Evolutionary conservation across 176 grass and related monocot species (phyloP).

Genomic region (Zoysia pacifica): DNA sequence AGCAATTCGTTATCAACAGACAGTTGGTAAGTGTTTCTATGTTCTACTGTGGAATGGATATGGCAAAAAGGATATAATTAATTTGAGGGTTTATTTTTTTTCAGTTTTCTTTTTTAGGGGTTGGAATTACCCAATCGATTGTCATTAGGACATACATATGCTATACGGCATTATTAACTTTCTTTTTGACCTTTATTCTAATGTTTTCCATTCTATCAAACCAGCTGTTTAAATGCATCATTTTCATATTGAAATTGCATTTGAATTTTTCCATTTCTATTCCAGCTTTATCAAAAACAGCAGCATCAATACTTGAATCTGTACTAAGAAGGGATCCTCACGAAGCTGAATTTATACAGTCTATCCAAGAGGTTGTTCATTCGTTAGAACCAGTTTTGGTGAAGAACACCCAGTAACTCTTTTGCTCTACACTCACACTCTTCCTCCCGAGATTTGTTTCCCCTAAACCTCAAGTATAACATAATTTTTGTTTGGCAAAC

Average conservation of each 20-base stretch:
- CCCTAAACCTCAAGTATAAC: constrained; percentile 33
- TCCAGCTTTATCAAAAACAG: constrained; percentile 93
- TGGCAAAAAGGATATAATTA: constrained; percentile 15
- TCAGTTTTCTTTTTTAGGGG: not conserved
- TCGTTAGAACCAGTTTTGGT: constrained; percentile 89
- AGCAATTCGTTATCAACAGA: not conserved
- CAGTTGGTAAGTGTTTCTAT: constrained; percentile 14
- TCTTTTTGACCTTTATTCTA: not conserved
- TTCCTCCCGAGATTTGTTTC: not conserved
- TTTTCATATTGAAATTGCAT: constrained; percentile 29
- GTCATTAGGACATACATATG: not conserved
- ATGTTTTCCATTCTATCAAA: constrained; percentile 4
- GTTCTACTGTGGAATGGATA: constrained; percentile 12
- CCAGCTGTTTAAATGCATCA: constrained; percentile 24
- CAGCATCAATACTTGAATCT: constrained; percentile 89
- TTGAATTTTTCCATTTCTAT: constrained; percentile 42
- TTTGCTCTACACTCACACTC: not conserved
- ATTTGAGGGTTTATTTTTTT: constrained; percentile 22
- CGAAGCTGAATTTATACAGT: constrained; percentile 98
- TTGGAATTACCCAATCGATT: not conserved
- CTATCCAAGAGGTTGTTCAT: constrained; percentile 91
- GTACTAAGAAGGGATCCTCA: constrained; percentile 84
- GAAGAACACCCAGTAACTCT: constrained; percentile 85
- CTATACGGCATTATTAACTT: not conserved
- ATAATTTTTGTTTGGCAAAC: constrained; percentile 30